Percentiles rank a stretch among this genome's conserved stretches.
Evolutionary conservation across 1,139 yeast species (phyloP).

Genomic region (Debaryomycetaceae sp.): DNA sequence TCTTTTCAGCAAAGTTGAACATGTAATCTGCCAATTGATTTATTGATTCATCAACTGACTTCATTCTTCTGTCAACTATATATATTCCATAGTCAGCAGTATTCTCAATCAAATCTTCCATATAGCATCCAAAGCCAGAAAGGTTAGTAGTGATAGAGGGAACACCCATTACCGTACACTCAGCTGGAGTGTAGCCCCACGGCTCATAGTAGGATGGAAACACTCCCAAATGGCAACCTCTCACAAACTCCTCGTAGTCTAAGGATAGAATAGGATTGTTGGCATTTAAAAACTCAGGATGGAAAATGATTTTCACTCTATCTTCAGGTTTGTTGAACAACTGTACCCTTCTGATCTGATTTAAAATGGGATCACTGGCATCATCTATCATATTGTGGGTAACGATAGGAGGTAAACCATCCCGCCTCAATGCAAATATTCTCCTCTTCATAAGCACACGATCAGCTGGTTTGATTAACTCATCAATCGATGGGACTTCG

Average conservation of each 20-base stretch:
- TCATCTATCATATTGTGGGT: conserved; percentile 98
- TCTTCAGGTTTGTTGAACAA: conserved; percentile 87
- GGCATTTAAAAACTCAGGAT: conserved; percentile 93
- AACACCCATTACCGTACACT: conserved; percentile 98
- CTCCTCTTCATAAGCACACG: conserved; percentile 87
- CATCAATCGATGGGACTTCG: conserved; percentile 65
- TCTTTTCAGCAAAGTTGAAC: conserved; percentile 84
- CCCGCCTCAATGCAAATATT: conserved; percentile 88
- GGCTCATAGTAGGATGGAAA: conserved; percentile 99
- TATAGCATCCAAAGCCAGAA: conserved; percentile 97
- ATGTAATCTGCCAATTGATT: conserved; percentile 86
- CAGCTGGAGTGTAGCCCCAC: conserved; percentile 99
- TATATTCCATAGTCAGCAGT: conserved; percentile 95
- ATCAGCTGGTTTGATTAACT: conserved; percentile 82
- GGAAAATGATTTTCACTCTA: conserved; percentile 93
- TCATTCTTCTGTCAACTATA: conserved; percentile 92
- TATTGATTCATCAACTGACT: conserved; percentile 90
- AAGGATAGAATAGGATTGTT: conserved; percentile 91
- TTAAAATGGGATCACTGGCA: conserved; percentile 83
- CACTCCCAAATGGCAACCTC: conserved; percentile 97
- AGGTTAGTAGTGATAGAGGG: conserved; percentile 97
- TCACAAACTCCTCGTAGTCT: conserved; percentile 95
- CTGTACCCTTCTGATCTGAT: conserved; percentile 88
- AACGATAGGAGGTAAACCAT: conserved; percentile 87
- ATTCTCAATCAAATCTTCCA: conserved; percentile 96